Percentiles rank a stretch among this genome's conserved stretches.
Evolutionary conservation across 345 rosid genomes (phyloP).

Genomic region (Carallia brachiata): DNA sequence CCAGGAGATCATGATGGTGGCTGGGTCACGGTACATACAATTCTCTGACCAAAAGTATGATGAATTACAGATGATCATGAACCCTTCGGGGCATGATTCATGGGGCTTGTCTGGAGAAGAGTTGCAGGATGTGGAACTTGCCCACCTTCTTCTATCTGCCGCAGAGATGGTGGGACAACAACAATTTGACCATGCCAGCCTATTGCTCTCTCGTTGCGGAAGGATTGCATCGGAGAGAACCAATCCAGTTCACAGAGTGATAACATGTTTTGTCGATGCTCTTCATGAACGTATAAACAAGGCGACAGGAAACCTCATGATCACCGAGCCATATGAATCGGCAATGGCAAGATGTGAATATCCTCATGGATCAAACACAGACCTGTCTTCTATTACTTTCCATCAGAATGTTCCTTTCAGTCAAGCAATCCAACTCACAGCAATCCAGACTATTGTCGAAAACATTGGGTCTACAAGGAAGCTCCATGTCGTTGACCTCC

Average conservation of each 20-base stretch:
- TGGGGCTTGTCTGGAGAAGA: constrained; percentile 48
- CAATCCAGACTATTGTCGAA: constrained; percentile 43
- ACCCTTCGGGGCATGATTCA: constrained; percentile 46
- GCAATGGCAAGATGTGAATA: too few species aligned
- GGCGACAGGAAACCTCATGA: constrained; percentile 28
- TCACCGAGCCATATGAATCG: background rate
- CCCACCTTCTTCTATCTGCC: constrained; percentile 46
- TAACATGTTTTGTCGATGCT: constrained; percentile 43
- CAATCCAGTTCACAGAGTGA: constrained; percentile 45
- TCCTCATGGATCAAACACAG: constrained; percentile 19
- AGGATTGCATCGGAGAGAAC: constrained; percentile 38
- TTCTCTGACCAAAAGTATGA: constrained; percentile 39
- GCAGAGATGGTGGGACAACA: constrained; percentile 54
- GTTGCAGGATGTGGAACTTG: constrained; percentile 50
- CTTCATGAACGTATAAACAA: constrained; percentile 39
- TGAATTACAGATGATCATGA: constrained; percentile 38
- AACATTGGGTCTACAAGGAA: constrained; percentile 30
- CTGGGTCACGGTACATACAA: constrained; percentile 47
- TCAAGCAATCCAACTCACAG: constrained; percentile 6
- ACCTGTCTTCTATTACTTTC: constrained; percentile 1
- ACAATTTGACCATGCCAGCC: constrained; percentile 46
- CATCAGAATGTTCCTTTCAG: background rate
- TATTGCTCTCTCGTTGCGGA: constrained; percentile 46
- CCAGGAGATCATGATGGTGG: constrained; percentile 46
- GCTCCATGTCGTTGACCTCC: constrained; percentile 50